These are phyloP conservation scores for Phytophthora idaei DNA, from an alignment of 352 stramenopile species.

Conservation along the genomic window DNA sequence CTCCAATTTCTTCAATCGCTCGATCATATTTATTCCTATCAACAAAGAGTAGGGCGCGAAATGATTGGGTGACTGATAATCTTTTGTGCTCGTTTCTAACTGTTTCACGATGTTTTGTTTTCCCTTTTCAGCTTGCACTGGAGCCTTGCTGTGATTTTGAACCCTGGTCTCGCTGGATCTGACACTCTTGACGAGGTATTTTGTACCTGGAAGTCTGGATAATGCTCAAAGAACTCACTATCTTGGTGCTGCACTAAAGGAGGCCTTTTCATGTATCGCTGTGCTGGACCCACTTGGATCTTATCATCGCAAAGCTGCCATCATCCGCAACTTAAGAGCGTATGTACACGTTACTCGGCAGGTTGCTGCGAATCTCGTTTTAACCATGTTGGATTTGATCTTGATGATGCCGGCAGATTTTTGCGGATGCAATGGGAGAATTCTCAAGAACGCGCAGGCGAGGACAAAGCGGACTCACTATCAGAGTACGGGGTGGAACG, in stretches of 20 bases:
- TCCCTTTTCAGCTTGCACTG: constrained; percentile 64
- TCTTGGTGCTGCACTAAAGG: constrained; percentile 10
- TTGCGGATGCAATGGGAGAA: constrained; percentile 61
- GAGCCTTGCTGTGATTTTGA: constrained; percentile 84
- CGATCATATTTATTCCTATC: constrained; percentile 87
- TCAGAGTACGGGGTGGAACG: constrained; percentile 44
- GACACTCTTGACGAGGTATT: constrained; percentile 39
- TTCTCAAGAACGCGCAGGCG: constrained; percentile 16
- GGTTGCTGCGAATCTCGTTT: too few species aligned
- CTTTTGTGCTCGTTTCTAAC: constrained; percentile 12
- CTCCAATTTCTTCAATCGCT: constrained; percentile 73
- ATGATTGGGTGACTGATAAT: background rate
- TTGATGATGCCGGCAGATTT: constrained; percentile 37
- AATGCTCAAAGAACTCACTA: background rate
- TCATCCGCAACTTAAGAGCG: constrained; percentile 63
- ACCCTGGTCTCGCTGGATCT: constrained; percentile 53
- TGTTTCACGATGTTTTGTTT: background rate
- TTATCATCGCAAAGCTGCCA: constrained; percentile 68
- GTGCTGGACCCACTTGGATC: constrained; percentile 73
- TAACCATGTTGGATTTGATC: too few species aligned
- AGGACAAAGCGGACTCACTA: constrained; percentile 5
- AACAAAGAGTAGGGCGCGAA: constrained; percentile 75
- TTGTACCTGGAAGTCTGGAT: background rate
- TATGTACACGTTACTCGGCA: constrained; percentile 27
- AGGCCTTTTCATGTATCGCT: constrained; percentile 61